Percentiles rank a stretch among this genome's conserved stretches.
Conservation (phyloP, 805 yeast genomes). For the Ogataea minuta region DNA sequence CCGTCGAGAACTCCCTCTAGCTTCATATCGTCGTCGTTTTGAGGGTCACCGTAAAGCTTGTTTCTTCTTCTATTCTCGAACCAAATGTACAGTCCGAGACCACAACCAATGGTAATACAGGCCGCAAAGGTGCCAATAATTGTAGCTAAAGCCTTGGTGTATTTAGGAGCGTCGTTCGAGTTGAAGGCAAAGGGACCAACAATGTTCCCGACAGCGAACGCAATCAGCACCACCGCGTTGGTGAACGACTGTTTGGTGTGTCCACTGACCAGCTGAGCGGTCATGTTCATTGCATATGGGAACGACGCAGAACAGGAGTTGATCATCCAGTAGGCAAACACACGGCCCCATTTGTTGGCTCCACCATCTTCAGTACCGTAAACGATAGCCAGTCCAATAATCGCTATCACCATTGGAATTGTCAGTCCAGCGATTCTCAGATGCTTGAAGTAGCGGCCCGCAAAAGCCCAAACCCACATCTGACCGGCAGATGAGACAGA, state of each 20-base stretch:
- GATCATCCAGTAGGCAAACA: constrained; percentile 34
- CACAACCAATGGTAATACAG: constrained; percentile 31
- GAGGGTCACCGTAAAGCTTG: constrained; percentile 23
- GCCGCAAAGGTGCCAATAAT: constrained; percentile 40
- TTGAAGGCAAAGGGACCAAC: constrained; percentile 52
- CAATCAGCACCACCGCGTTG: constrained; percentile 41
- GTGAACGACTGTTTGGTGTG: constrained; percentile 49
- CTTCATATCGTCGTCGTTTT: constrained; percentile 25
- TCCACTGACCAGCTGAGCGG: constrained; percentile 43
- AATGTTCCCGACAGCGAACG: constrained; percentile 44
- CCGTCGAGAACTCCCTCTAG: constrained; percentile 32
- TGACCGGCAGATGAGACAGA: constrained; percentile 27
- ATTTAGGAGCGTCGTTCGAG: constrained; percentile 43
- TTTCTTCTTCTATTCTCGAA: constrained; percentile 44
- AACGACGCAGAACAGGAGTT: constrained; percentile 27
- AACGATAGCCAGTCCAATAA: constrained; percentile 24
- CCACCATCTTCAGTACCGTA: constrained; percentile 26
- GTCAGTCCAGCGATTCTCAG: constrained; percentile 23
- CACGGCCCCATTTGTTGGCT: constrained; percentile 30
- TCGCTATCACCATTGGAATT: constrained; percentile 25
- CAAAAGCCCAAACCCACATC: constrained; percentile 20
- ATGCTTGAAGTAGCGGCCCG: constrained; percentile 17
- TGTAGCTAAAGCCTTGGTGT: constrained; percentile 40
- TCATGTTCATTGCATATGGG: constrained; percentile 27
- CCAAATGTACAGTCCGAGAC: constrained; percentile 31